A percentile compares a stretch with the other conserved stretches of the same genome.
These are phyloP conservation scores for Citrus maxima DNA, from an alignment of 345 rosid genomes.

Conservation along the genomic window DNA sequence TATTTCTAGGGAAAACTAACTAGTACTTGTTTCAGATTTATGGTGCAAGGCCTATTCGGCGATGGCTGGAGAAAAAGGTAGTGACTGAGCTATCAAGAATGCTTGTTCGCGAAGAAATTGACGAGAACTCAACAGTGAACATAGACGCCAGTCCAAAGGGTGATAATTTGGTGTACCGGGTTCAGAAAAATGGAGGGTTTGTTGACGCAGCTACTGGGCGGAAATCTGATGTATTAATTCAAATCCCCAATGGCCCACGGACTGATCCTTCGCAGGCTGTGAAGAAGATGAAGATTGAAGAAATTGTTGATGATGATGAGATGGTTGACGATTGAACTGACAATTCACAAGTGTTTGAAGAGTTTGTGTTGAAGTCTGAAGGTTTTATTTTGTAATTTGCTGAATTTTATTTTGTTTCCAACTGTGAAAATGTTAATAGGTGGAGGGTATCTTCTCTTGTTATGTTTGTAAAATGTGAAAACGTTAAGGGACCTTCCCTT, in stretches of 20 bases:
- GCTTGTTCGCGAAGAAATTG: slow-evolving; percentile 81
- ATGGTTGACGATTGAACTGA: slow-evolving; percentile 34
- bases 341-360: neutral
- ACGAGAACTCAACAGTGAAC: slow-evolving; percentile 79
- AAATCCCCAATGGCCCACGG: slow-evolving; percentile 37
- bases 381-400: neutral
- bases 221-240: slow-evolving; percentile 68
- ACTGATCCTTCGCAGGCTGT: slow-evolving; percentile 73
- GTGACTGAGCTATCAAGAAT: slow-evolving; percentile 82
- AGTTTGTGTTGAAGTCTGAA: neutral
- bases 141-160: slow-evolving; percentile 57
- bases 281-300: slow-evolving; percentile 90
- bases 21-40: slow-evolving; percentile 47
- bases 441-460: neutral
- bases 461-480: neutral
- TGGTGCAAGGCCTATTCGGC: slow-evolving; percentile 87
- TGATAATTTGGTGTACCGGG: slow-evolving; percentile 39
- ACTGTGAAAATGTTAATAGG: neutral
- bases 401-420: neutral
- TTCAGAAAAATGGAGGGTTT: slow-evolving; percentile 76
- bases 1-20: neutral
- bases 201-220: slow-evolving; percentile 72
- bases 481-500: neutral
- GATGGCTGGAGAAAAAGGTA: slow-evolving; percentile 95
- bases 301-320: slow-evolving; percentile 63